These are phyloP conservation scores for Paramarasmius palmivorus DNA, from an alignment of 1,284 basidiomycete genomes.

Conservation along the genomic window DNA sequence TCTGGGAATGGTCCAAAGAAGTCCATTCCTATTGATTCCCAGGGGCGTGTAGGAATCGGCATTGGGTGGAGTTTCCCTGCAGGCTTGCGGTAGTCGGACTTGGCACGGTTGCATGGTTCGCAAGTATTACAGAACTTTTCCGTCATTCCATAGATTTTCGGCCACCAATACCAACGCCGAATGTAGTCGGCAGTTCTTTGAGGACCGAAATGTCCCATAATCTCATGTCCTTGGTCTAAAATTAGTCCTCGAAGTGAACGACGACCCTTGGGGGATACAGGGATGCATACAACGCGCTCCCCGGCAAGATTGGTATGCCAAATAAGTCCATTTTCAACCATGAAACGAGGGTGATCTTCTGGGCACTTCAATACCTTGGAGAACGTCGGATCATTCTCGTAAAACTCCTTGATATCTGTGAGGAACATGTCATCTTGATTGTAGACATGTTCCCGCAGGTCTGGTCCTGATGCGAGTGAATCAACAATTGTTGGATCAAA, in stretches of 20 bases:
- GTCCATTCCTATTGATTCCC: slow-evolving; percentile 8
- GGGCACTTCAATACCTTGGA: slow-evolving; percentile 7
- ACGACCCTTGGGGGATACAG: slow-evolving; percentile 4
- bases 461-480: neutral
- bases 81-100: neutral
- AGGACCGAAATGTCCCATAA: slow-evolving; percentile 26
- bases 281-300: neutral
- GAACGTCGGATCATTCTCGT: slow-evolving; percentile 16
- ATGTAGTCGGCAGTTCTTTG: slow-evolving; percentile 27
- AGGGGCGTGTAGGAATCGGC: neutral
- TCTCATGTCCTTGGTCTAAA: slow-evolving; percentile 26
- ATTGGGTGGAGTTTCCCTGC: neutral
- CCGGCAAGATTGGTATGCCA: neutral
- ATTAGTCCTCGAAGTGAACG: slow-evolving; percentile 11
- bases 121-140: slow-evolving; percentile 23
- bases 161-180: slow-evolving; percentile 36
- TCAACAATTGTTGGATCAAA: neutral
- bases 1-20: slow-evolving; percentile 34
- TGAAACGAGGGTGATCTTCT: neutral
- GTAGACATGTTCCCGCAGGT: neutral
- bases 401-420: neutral
- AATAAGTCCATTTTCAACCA: neutral
- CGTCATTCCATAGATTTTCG: slow-evolving; percentile 21
- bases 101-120: neutral
- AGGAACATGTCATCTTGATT: neutral